A percentile compares a stretch with the other conserved stretches of the same genome.
These are phyloP conservation scores for Solanum commersonii DNA, from an alignment of 257 asterid species.

Conservation along the genomic window DNA sequence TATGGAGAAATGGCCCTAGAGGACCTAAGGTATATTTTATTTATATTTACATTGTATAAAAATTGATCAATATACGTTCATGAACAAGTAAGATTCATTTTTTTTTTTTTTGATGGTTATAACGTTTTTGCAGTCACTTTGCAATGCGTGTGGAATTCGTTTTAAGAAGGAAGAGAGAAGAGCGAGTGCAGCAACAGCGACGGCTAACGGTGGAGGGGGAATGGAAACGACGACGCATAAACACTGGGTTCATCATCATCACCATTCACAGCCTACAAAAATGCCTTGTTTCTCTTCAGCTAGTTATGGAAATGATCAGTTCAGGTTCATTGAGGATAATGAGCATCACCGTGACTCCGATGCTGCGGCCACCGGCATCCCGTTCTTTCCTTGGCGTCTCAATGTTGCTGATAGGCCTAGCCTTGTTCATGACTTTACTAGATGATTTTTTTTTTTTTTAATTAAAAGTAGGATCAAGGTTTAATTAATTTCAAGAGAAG, in stretches of 20 bases:
- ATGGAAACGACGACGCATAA: constrained; percentile 25
- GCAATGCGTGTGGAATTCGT: constrained; percentile 97
- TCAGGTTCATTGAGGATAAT: constrained; percentile 50
- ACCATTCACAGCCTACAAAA: constrained; percentile 28
- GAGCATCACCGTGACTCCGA: constrained; percentile 44
- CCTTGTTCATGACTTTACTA: constrained; percentile 63
- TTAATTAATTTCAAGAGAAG: neutral
- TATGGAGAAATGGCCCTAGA: constrained; percentile 92
- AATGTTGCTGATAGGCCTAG: constrained; percentile 61
- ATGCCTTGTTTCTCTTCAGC: constrained; percentile 18
- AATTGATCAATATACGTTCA: no score
- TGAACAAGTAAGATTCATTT: no score
- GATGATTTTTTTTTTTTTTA: constrained; percentile 9
- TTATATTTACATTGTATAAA: no score
- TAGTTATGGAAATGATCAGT: constrained; percentile 35
- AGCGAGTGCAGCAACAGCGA: constrained; percentile 73
- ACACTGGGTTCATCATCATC: constrained; percentile 41
- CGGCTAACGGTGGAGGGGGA: constrained; percentile 17
- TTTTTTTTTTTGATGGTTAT: neutral
- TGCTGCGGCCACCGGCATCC: constrained; percentile 11
- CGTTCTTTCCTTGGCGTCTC: constrained; percentile 71
- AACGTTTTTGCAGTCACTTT: constrained; percentile 56
- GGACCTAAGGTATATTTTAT: constrained; percentile 59
- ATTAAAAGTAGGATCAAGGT: neutral
- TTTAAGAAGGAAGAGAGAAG: constrained; percentile 95